Conservation (phyloP, 345 rosid species). For the Streptanthus diversifolius region DNA sequence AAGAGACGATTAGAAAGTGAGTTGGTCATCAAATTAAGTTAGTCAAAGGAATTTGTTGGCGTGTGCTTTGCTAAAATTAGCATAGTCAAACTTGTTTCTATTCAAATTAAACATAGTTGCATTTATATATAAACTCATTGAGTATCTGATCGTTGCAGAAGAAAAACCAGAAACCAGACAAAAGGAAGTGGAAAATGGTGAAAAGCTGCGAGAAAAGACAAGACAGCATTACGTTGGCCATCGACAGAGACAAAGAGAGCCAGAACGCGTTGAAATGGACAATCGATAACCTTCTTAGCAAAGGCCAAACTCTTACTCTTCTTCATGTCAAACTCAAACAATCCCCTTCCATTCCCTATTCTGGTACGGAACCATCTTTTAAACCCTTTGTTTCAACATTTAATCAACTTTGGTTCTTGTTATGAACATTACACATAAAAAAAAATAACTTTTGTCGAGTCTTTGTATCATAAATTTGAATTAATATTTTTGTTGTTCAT, state of each 20-base stretch:
- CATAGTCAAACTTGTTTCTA: conserved; percentile 6
- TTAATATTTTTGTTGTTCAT: conserved; percentile 2
- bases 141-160: conserved; percentile 4
- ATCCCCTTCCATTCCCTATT: conserved; percentile 38
- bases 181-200: conserved; percentile 14
- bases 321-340: conserved; percentile 54
- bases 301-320: conserved; percentile 58
- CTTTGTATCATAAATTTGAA: not conserved
- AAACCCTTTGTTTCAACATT: not conserved
- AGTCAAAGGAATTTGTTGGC: not conserved
- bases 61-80: conserved; percentile 27
- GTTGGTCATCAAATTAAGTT: too few relatives aligned
- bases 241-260: conserved; percentile 76
- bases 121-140: conserved; percentile 21
- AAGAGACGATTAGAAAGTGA: not conserved
- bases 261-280: conserved; percentile 79
- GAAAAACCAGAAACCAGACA: not conserved
- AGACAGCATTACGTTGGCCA: conserved; percentile 50
- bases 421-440: not conserved
- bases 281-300: conserved; percentile 50
- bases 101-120: not conserved
- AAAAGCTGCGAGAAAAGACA: conserved; percentile 23
- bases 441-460: not conserved
- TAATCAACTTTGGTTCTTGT: not conserved
- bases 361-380: conserved; percentile 25